Percentiles rank a stretch among this genome's conserved stretches.
Conservation (phyloP, 768 basidiomycete species). For the Boletus fagicola region DNA sequence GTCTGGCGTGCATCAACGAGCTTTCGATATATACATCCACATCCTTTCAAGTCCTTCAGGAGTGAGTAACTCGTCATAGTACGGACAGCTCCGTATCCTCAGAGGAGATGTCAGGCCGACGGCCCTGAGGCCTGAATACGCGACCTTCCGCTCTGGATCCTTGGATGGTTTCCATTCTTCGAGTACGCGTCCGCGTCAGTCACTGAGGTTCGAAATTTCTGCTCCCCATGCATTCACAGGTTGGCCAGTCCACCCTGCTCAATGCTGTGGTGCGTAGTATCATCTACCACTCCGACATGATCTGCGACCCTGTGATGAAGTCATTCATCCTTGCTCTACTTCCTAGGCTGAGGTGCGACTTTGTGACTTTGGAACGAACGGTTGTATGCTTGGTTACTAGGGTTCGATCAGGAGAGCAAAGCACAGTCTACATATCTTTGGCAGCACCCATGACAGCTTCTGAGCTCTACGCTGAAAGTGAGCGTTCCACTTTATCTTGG, state of each 20-base stretch:
- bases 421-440: slow-evolving; percentile 70
- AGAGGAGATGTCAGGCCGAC: slow-evolving; percentile 56
- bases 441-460: slow-evolving; percentile 65
- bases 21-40: slow-evolving; percentile 93
- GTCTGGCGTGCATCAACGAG: slow-evolving; percentile 94
- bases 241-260: slow-evolving; percentile 70
- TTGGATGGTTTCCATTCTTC: slow-evolving; percentile 96
- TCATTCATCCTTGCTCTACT: slow-evolving; percentile 90
- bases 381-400: too few species aligned
- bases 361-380: too few species aligned
- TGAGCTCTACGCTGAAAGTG: slow-evolving; percentile 70
- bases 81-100: slow-evolving; percentile 2
- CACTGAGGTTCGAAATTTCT: slow-evolving; percentile 50
- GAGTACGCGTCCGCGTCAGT: slow-evolving; percentile 98
- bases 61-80: slow-evolving; percentile 46
- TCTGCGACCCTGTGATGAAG: slow-evolving; percentile 87
- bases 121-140: slow-evolving; percentile 55
- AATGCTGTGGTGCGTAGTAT: slow-evolving; percentile 85
- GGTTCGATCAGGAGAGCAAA: slow-evolving; percentile 33
- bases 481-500: slow-evolving; percentile 5
- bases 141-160: slow-evolving; percentile 88
- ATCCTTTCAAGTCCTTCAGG: slow-evolving; percentile 88
- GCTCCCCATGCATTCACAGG: background rate
- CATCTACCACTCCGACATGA: slow-evolving; percentile 82
- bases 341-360: slow-evolving; percentile 37